Base-by-base conservation (phyloP, 495 filamentous ascomycete species). In the Podospora pseudocomata region DNA sequence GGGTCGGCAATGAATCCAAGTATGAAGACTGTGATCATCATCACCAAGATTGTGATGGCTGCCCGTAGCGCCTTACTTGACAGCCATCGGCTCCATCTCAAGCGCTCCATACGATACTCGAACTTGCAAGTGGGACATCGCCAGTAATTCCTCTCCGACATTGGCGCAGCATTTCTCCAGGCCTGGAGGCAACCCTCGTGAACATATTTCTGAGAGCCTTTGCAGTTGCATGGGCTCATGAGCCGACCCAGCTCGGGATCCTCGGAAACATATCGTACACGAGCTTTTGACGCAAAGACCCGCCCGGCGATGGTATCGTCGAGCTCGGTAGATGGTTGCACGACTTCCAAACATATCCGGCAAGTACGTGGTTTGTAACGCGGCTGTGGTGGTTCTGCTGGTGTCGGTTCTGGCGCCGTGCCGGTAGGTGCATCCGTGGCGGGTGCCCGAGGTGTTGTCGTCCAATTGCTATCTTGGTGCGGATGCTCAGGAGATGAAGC, bases 1-100 rank as follows among this genome's bases (percentile, higher is more conserved):
- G 93, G 93, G 80, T 97, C 94, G 69, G 92, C 93, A 74, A 97
- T 79, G 73, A 97, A 97, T 65, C 93, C 93, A 68, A 96, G 85
- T 2, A 92, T 5, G 71, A 94, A 97, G 32, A 96, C 80, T 58
- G 88, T 84, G 49, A 89, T 66, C 15, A 92, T 39, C 60, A 96
- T 81, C 68, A 97, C 91, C 15, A 80, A 44, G 2, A 91, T 60
- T 1, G 94, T 97, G 65, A 97, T 77, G 0, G 75, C 70, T 20
- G 91, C 77, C 73, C 94, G 88, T 0, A 87, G 76, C 39, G 80
- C 72, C 44, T 83, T 84, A 78, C 90, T 94, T 73, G 87, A 87
- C 60, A 97, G 84, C 83, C 88, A 89, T 34, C 86, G 82, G 15
- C 90, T 87, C 89, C 89, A 94, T 27, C 82, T 84, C 75, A 99